Conservation (phyloP, 2,329 filamentous ascomycete species). For the Exophiala dermatitidis region DNA sequence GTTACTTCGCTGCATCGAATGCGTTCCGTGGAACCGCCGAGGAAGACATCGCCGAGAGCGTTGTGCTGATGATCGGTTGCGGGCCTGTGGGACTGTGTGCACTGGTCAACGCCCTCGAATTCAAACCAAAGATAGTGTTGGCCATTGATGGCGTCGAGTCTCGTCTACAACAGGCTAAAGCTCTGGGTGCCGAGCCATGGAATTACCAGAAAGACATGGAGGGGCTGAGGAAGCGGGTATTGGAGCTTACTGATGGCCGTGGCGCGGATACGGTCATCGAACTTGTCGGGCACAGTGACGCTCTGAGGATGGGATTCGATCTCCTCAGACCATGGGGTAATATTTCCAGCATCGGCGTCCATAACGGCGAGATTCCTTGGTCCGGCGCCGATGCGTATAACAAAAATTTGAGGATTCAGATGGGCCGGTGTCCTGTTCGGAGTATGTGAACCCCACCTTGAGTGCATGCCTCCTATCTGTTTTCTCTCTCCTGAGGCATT, state of each 20-base stretch:
- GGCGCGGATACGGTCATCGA: slow-evolving; percentile 82
- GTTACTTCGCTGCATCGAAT: slow-evolving; percentile 75
- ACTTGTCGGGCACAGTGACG: slow-evolving; percentile 63
- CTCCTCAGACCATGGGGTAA: slow-evolving; percentile 64
- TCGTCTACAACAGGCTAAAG: slow-evolving; percentile 64
- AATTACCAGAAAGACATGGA: slow-evolving; percentile 65
- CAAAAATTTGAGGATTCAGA: slow-evolving; percentile 66
- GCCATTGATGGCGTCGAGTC: slow-evolving; percentile 72
- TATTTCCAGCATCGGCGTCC: slow-evolving; percentile 69
- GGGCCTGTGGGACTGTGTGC: slow-evolving; percentile 82
- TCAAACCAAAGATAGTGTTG: slow-evolving; percentile 66
- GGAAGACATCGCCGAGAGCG: slow-evolving; percentile 57
- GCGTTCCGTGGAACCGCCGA: slow-evolving; percentile 59
- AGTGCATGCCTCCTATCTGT: neutral
- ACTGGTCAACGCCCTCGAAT: slow-evolving; percentile 67
- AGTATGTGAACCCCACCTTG: slow-evolving; percentile 28
- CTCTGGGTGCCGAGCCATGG: slow-evolving; percentile 72
- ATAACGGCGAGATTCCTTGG: slow-evolving; percentile 65
- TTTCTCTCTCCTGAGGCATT: no score
- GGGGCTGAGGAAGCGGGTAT: slow-evolving; percentile 60
- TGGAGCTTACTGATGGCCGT: slow-evolving; percentile 67
- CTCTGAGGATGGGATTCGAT: slow-evolving; percentile 62
- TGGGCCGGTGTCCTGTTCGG: slow-evolving; percentile 69
- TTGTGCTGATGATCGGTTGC: slow-evolving; percentile 74
- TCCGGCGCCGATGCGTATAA: slow-evolving; percentile 55